phyloP scores from a whole-genome alignment of 2,329 filamentous ascomycete species.

The Bretziella fagacearum region DNA sequence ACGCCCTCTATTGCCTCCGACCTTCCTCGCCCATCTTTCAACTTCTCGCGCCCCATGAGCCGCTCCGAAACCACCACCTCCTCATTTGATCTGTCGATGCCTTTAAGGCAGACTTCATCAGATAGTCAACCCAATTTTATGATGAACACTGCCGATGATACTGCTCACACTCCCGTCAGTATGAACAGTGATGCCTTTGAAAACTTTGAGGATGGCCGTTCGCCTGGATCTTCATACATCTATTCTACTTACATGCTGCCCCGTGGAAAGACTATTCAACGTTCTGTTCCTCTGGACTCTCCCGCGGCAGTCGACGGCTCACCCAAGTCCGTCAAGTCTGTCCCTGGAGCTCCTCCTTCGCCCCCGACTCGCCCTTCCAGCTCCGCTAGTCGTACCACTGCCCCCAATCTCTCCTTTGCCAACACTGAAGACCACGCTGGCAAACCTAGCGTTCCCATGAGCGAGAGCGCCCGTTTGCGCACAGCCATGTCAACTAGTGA shows the following conservation, averaged over 20 bases:
- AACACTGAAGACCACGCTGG: constrained; percentile 34
- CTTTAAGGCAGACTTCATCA: constrained; percentile 44
- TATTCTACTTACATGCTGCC: constrained; percentile 76
- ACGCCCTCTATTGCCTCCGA: constrained; percentile 80
- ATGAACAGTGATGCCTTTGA: constrained; percentile 54
- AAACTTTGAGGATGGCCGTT: constrained; percentile 23
- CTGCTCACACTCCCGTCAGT: constrained; percentile 51
- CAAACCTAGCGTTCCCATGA: constrained; percentile 22
- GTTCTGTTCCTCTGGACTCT: constrained; percentile 42
- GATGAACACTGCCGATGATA: constrained; percentile 47
- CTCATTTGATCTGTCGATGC: constrained; percentile 29
- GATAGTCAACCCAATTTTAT: constrained; percentile 38
- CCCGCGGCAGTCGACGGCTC: constrained; percentile 32
- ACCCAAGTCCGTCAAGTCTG: constrained; percentile 10
- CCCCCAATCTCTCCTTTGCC: constrained; percentile 30
- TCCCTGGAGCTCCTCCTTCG: constrained; percentile 37
- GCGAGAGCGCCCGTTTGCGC: constrained; percentile 25
- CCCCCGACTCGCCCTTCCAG: constrained; percentile 44
- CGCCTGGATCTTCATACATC: constrained; percentile 52
- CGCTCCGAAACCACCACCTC: constrained; percentile 44
- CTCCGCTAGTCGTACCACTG: constrained; percentile 27
- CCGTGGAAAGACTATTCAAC: constrained; percentile 61
- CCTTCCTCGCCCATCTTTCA: constrained; percentile 61
- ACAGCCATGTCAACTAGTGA: constrained; percentile 35
- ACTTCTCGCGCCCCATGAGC: constrained; percentile 86